Base-by-base conservation (phyloP, 495 filamentous ascomycete genomes). In the Hypoxylon rickii region DNA sequence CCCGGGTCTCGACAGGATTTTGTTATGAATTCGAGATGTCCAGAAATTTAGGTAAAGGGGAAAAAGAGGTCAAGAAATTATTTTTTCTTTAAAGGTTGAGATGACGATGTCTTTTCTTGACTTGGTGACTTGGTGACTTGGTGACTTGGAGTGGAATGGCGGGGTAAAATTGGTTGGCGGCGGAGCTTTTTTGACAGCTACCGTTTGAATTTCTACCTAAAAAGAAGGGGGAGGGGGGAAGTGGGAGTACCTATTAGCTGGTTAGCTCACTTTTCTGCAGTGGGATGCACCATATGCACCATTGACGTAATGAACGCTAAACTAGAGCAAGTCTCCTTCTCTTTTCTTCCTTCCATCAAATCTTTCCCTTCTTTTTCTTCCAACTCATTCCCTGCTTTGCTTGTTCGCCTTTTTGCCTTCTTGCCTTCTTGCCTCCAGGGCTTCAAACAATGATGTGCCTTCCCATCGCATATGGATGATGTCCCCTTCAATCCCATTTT, bases 271-370 rank as follows among this genome's bases (percentile, higher is more conserved):
- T 51, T 38, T 31, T 39, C 43, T 53, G 56, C 49, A 50, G 43
- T 48, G 7, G 17, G 49, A 56, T 64, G 57, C 55, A 55, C 61
- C 44, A 58, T 47, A 55, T 64, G 56, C 55, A 56, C 61, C 44
- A 59, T 65, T 68, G 65, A 68, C 65, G 65, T 68, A 68, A 68
- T 68, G 62, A 45, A 60, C 39, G 29, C 40, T 57, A 57, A 63
- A 51, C 55, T 47, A 51, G 34, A 51, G 46, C 47, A 26, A 39
- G 42, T 44, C 41, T n/a, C n/a, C n/a, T n/a, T n/a, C n/a, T n/a
- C 24, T 24, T 49, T 54, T 44, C 50, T 31, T 51, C 46, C 47
- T 57, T 55, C 36, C 52, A 45, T 50, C 31, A 7, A n/a, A n/a
- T n/a, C n/a, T n/a, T n/a, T n/a, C n/a, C n/a, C n/a, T n/a, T n/a